Percentiles rank a stretch among this genome's conserved stretches.
These are phyloP conservation scores for Pleurotus tuber-regium DNA, from an alignment of 768 basidiomycete species.

Conservation along the genomic window DNA sequence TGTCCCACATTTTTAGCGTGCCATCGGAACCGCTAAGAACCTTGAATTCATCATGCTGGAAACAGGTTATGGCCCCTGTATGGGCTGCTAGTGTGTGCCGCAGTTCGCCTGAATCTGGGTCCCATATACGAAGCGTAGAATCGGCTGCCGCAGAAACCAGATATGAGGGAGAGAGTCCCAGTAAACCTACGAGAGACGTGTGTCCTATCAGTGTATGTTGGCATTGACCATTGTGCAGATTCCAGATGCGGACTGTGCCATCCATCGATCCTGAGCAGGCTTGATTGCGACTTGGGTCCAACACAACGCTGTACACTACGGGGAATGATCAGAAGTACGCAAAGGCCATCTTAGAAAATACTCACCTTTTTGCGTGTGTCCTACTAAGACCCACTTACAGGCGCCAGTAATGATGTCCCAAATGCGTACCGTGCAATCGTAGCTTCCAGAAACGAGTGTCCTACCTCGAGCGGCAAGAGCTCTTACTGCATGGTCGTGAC, in stretches of 20 bases:
- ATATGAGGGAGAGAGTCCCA: slow-evolving; percentile 85
- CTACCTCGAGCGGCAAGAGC: slow-evolving; percentile 90
- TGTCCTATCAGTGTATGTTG: slow-evolving; percentile 85
- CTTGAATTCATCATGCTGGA: slow-evolving; percentile 98
- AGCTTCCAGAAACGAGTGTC: slow-evolving; percentile 91
- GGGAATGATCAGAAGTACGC: not conserved
- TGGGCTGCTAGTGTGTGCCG: slow-evolving; percentile 86
- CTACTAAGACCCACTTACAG: slow-evolving; percentile 77
- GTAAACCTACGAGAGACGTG: slow-evolving; percentile 90
- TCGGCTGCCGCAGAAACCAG: slow-evolving; percentile 97
- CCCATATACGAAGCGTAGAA: slow-evolving; percentile 93
- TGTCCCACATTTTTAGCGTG: slow-evolving; percentile 97
- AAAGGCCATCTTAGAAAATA: slow-evolving; percentile 5
- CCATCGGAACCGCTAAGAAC: slow-evolving; percentile 95
- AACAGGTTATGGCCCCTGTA: slow-evolving; percentile 98
- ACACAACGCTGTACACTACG: slow-evolving; percentile 91
- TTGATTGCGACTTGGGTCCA: slow-evolving; percentile 82
- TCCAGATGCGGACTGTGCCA: slow-evolving; percentile 95
- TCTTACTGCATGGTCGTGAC: slow-evolving; percentile 90
- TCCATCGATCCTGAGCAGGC: slow-evolving; percentile 99
- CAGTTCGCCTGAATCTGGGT: slow-evolving; percentile 79
- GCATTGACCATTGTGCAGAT: slow-evolving; percentile 76
- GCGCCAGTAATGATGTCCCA: slow-evolving; percentile 90
- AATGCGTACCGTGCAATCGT: slow-evolving; percentile 91
- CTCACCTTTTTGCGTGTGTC: slow-evolving; percentile 90